Evolutionary conservation across 176 grass and related monocot species (phyloP).

Genomic region (Ensete glaucum): DNA sequence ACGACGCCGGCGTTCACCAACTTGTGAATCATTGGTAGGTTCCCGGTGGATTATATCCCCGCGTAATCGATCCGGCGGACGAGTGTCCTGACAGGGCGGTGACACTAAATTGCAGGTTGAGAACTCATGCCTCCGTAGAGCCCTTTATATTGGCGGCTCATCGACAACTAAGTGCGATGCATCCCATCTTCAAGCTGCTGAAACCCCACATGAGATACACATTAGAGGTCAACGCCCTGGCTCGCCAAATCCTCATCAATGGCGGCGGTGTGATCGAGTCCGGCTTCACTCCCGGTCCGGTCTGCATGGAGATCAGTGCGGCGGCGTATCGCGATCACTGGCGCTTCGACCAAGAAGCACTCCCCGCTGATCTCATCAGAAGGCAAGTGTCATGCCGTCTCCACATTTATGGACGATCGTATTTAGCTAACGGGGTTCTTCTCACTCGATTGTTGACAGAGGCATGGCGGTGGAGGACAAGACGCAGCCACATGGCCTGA

Average conservation of each 20-base stretch:
- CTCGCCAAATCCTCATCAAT: conserved; percentile 86
- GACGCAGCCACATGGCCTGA: conserved; percentile 53
- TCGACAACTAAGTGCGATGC: conserved; percentile 87
- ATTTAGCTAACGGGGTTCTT: not conserved
- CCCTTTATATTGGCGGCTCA: conserved; percentile 77
- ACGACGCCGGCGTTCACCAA: conserved; percentile 88
- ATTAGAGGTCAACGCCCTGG: conserved; percentile 81
- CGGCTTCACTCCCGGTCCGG: conserved; percentile 61
- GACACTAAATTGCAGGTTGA: conserved; percentile 41
- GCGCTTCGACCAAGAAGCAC: conserved; percentile 80
- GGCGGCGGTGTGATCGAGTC: conserved; percentile 93
- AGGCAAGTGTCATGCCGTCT: conserved; percentile 26
- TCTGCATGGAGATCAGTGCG: conserved; percentile 72
- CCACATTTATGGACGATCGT: not conserved
- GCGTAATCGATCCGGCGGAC: no score
- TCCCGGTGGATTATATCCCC: not conserved
- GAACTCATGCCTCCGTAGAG: conserved; percentile 81
- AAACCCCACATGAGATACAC: conserved; percentile 94
- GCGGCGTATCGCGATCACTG: conserved; percentile 52
- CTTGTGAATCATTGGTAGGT: conserved; percentile 87
- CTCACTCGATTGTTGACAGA: conserved; percentile 20
- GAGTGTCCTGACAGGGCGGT: no score
- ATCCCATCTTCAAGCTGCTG: conserved; percentile 84
- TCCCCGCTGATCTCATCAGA: conserved; percentile 87
- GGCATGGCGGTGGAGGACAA: conserved; percentile 87